Percentiles rank a stretch among this genome's conserved stretches.
phyloP scores from a whole-genome alignment of 192 early-diverging fungal species.

The Podila verticillata region DNA sequence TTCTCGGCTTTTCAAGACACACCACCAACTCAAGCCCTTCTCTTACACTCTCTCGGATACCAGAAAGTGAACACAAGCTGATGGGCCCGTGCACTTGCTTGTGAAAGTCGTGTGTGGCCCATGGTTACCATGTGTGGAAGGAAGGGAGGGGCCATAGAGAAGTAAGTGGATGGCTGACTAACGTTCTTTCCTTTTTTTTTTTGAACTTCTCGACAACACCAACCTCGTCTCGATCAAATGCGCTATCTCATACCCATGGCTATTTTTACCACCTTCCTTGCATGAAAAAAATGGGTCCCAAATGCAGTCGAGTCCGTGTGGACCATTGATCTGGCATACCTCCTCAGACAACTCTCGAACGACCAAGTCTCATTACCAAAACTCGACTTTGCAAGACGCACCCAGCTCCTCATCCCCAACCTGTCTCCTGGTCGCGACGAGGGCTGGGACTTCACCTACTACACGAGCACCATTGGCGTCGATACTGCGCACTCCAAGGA shows the following conservation, averaged over 20 bases:
- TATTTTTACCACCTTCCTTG: no score
- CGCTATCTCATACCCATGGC: no score
- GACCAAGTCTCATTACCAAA: conserved; percentile 62
- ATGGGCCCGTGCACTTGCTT: conserved; percentile 1
- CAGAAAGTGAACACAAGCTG: not conserved
- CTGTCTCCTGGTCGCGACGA: conserved; percentile 37
- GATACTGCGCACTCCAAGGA: conserved; percentile 75
- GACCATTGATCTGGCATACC: conserved; percentile 90
- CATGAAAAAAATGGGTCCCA: no score
- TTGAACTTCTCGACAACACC: not conserved
- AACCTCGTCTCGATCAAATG: no score
- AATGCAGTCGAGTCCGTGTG: conserved; percentile 72
- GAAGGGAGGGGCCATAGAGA: no score
- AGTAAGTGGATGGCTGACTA: no score
- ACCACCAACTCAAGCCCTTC: no score
- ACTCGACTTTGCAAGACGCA: conserved; percentile 9
- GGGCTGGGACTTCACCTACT: conserved; percentile 87
- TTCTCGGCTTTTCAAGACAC: no score
- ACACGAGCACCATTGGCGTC: conserved; percentile 87
- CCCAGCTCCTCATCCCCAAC: conserved; percentile 15
- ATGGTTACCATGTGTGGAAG: no score
- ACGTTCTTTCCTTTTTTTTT: not conserved
- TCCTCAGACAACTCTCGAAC: conserved; percentile 62
- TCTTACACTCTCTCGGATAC: not conserved
- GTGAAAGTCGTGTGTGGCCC: not conserved